Percentiles rank a stretch among this genome's conserved stretches.
phyloP scores from a whole-genome alignment of 2,329 filamentous ascomycete species.

The Cladosporium cucumerinum region DNA sequence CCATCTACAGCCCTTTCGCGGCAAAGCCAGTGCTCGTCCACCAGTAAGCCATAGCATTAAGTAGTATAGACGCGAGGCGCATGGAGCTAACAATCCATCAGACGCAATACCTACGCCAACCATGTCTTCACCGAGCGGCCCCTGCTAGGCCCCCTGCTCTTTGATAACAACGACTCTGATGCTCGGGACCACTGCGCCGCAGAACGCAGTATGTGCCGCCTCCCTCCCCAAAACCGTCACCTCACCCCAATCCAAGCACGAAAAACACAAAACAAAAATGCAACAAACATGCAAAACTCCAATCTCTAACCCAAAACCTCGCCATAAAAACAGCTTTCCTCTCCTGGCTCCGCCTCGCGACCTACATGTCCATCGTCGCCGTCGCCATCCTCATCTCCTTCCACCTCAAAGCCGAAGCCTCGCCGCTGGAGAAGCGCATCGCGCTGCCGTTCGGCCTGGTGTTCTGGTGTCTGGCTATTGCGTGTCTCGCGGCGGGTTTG shows the following conservation, averaged over 20 bases:
- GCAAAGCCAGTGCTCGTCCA: slow-evolving; percentile 50
- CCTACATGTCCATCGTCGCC: slow-evolving; percentile 87
- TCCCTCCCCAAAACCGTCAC: neutral
- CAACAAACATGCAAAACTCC: neutral
- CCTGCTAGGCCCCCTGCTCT: slow-evolving; percentile 64
- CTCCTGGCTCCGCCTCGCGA: slow-evolving; percentile 81
- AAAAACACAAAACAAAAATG: neutral
- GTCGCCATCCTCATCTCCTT: slow-evolving; percentile 92
- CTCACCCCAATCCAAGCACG: neutral
- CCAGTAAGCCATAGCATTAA: slow-evolving; percentile 33
- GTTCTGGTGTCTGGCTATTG: slow-evolving; percentile 79
- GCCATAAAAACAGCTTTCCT: slow-evolving; percentile 60
- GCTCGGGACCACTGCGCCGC: slow-evolving; percentile 77
- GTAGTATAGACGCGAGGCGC: neutral
- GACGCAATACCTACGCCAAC: slow-evolving; percentile 42
- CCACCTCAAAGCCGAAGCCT: slow-evolving; percentile 74
- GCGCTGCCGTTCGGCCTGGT: slow-evolving; percentile 79
- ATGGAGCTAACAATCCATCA: neutral
- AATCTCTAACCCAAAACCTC: neutral
- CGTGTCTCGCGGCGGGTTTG: slow-evolving; percentile 73
- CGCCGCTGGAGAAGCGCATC: slow-evolving; percentile 67
- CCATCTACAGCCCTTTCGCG: slow-evolving; percentile 51
- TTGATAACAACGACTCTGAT: slow-evolving; percentile 71
- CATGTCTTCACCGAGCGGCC: slow-evolving; percentile 59
- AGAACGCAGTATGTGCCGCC: slow-evolving; percentile 56